phyloP scores from a whole-genome alignment of 495 filamentous ascomycete genomes.

The Talaromyces borbonicus region DNA sequence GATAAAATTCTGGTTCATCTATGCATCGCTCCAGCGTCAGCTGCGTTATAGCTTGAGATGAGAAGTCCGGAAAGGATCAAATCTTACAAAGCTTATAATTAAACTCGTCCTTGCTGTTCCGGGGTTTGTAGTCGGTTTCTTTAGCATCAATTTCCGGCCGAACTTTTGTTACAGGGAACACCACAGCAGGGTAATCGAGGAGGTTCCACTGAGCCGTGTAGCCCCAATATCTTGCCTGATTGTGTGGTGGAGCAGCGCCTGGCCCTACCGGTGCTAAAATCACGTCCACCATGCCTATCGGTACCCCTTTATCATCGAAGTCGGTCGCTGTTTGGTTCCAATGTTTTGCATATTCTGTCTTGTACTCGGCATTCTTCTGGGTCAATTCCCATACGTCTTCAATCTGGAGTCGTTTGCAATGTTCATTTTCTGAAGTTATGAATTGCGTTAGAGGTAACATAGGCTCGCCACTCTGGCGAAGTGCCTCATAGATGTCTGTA shows the following conservation, averaged over 20 bases:
- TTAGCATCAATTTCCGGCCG: neutral
- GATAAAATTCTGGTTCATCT: neutral
- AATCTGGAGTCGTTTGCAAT: constrained; percentile 20
- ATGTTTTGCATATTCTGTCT: constrained; percentile 27
- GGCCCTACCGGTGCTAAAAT: constrained; percentile 49
- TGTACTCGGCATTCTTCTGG: constrained; percentile 39
- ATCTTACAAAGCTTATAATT: constrained; percentile 3
- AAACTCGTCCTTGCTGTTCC: constrained; percentile 1
- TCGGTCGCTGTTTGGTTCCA: constrained; percentile 33
- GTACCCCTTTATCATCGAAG: constrained; percentile 16
- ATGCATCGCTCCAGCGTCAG: neutral
- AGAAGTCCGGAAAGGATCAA: neutral
- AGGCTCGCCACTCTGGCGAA: constrained; percentile 34
- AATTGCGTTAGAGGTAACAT: constrained; percentile 37
- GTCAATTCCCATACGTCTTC: constrained; percentile 26
- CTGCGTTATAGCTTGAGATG: neutral
- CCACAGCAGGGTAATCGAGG: constrained; percentile 48
- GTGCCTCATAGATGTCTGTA: constrained; percentile 19
- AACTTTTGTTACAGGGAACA: constrained; percentile 40
- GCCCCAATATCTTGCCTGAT: constrained; percentile 44
- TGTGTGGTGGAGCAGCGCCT: constrained; percentile 41
- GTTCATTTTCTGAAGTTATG: constrained; percentile 36
- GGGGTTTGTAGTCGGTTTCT: neutral
- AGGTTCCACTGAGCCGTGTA: constrained; percentile 58
- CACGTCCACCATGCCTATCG: constrained; percentile 37